Base-by-base conservation (phyloP, 129 eudicot genomes). In the Daucus carota region DNA sequence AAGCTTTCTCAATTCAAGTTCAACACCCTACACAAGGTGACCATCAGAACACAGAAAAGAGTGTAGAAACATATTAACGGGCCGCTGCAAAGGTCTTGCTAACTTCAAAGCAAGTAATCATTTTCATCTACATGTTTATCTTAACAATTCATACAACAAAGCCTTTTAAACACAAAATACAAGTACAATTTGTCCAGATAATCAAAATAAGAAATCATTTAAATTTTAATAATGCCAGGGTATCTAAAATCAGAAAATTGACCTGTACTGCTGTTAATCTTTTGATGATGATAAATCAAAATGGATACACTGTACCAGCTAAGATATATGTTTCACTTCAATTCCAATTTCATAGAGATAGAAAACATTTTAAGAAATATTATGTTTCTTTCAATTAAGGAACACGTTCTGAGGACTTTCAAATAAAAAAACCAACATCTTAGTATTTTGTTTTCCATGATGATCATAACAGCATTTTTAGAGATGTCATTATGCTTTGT, bases 1-100 rank as follows among this genome's bases (percentile, higher is more conserved):
- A 76, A 92, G 97, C 87, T 89, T 92, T 89, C 86, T 86, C 81
- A 92, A 81, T 84, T 92, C 96, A 52, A 92, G 93, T 84, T 92
- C 97, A 81, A 92, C 88, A 38, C 97, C 97, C 96, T 92, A 78
- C 62, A 52, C 54, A 50, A 83, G 70, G 54, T 40, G 76, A 54
- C 54, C 72, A 76, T 78, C 63, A 83, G 40, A 71, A 42, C 74
- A 69, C 33, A 78, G 65, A 52, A 65, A 73, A 14, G 42, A 52
- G 36, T 42, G 29, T 41, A 71, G n/a, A 40, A 69, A 69, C 31
- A 69, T 8, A 40, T 40, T 11, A 36, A 3, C 5, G 45, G 72
- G 7, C 28, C 7, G 7, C 28, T 9, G 11, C 22, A 69, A 9
- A 69, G 8, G 43, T 69, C 73, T 69, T 40, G 31, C 16, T n/a